Base-by-base conservation (phyloP, 345 rosid species). In the Geranium rotundifolium region DNA sequence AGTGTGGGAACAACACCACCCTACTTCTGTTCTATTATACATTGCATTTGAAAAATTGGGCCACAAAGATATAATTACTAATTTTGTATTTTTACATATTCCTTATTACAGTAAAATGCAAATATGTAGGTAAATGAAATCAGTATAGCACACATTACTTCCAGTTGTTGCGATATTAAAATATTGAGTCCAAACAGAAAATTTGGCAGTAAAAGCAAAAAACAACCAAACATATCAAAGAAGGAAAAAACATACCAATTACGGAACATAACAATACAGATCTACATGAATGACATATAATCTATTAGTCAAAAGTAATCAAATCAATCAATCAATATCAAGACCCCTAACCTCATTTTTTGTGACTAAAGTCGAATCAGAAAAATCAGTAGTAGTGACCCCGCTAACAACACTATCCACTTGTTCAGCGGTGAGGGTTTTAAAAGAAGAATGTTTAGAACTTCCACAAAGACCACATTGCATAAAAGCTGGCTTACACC, bases 361-460 rank as follows among this genome's bases (percentile, higher is more conserved):
- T 7, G 52, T 46, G 3, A 14, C 52, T 14, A 46, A 9, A 46
- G 14, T 46, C 16, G 52, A 46, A 46, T 46, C 52, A 46, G 52
- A 46, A 7, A 9, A 46, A 14, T 46, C 52, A 46, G 41, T 4
- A 34, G 41, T 34, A 34, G 52, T 46, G 52, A 46, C 16, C 52
- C 52, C 52, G 52, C 52, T 46, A 7, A 46, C 52, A 9, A 64
- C 67, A 74, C 61, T 67, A 17, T 72, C 85, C 66, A 69, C 29
- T 65, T 82, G 80, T 58, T 66, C 54, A 8, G 83, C 15, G 31
- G 83, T 15, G 31, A 89, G 84, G 60, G 80, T 74, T 57, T 82
- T 72, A 71, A 87, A 92, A 58, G 93, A 78, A 70, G 93, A 78
- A 70, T 65, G 69, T 63, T 86, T 66, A 63, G 73, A 29, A 75